Percentiles rank a stretch among this genome's conserved stretches.
Evolutionary conservation across 257 asterid species (phyloP).

Genomic region (Nicotiana obtusifolia): DNA sequence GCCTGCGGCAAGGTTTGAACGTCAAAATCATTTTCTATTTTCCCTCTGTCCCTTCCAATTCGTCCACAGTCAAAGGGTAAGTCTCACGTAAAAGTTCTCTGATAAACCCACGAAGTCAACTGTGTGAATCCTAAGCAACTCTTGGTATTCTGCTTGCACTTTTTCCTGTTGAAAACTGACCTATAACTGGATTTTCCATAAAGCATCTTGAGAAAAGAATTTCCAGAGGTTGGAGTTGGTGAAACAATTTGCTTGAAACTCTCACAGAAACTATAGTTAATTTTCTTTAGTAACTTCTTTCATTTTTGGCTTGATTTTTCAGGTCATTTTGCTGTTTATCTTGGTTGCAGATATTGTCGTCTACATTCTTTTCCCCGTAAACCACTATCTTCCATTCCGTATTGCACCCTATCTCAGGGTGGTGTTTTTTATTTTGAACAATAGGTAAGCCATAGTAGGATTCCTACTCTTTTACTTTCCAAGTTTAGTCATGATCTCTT

Average conservation of each 20-base stretch:
- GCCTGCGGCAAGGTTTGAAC: no score
- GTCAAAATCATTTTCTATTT: no score
- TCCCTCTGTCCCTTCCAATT: no score
- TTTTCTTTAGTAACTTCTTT: constrained; percentile 1
- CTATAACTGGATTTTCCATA: no score
- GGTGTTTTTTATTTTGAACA: constrained; percentile 53
- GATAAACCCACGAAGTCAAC: no score
- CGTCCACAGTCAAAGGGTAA: no score
- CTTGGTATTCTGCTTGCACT: no score
- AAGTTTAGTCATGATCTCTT: neutral
- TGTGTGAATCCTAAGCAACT: no score
- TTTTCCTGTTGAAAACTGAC: no score
- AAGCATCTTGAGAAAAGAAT: no score
- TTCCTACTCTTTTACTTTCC: neutral
- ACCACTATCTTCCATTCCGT: constrained; percentile 62
- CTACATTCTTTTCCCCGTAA: constrained; percentile 56
- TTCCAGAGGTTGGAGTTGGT: no score
- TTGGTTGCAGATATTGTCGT: constrained; percentile 60
- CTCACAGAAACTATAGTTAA: neutral
- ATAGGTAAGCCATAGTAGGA: constrained; percentile 43
- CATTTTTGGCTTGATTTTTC: constrained; percentile 18
- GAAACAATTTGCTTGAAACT: neutral
- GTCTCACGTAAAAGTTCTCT: no score
- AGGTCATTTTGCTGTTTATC: constrained; percentile 61
- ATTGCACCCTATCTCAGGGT: constrained; percentile 83